Percentiles rank a stretch among this genome's conserved stretches.
These are phyloP conservation scores for Epithele typhae DNA, from an alignment of 768 basidiomycete genomes.

Conservation along the genomic window DNA sequence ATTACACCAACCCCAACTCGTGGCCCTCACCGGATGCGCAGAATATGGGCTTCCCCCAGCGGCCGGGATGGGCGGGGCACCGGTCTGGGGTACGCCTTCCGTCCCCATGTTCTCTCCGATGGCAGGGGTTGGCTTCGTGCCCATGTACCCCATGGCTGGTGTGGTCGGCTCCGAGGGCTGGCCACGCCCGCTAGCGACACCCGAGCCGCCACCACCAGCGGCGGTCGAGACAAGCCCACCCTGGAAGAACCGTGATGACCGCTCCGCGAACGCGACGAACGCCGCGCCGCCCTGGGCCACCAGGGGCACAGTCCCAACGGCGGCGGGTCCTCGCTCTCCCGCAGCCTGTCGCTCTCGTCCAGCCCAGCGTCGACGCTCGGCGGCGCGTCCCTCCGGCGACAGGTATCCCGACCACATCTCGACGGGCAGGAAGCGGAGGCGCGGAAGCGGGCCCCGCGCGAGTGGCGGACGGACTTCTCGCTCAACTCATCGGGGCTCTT, in stretches of 20 bases:
- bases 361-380: constrained; percentile 12
- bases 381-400: constrained; percentile 14
- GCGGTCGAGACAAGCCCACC: not conserved
- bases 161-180: constrained; percentile 2
- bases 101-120: not conserved
- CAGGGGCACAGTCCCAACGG: constrained; percentile 11
- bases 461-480: constrained; percentile 31
- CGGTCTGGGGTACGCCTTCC: not conserved
- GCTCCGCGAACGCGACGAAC: too few relatives aligned
- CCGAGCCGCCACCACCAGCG: not conserved
- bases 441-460: constrained; percentile 23
- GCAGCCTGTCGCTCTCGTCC: constrained; percentile 7
- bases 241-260: constrained; percentile 2
- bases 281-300: too few relatives aligned
- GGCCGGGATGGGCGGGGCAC: too few relatives aligned
- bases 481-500: constrained; percentile 21
- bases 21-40: too few relatives aligned
- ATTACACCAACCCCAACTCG: too few relatives aligned
- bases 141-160: too few relatives aligned
- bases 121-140: too few relatives aligned
- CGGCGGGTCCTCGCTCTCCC: too few relatives aligned
- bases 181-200: constrained; percentile 1
- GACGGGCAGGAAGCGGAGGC: constrained; percentile 7
- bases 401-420: constrained; percentile 10
- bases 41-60: too few relatives aligned